Conservation (phyloP, 345 rosid species). For the Trapa incisa region DNA sequence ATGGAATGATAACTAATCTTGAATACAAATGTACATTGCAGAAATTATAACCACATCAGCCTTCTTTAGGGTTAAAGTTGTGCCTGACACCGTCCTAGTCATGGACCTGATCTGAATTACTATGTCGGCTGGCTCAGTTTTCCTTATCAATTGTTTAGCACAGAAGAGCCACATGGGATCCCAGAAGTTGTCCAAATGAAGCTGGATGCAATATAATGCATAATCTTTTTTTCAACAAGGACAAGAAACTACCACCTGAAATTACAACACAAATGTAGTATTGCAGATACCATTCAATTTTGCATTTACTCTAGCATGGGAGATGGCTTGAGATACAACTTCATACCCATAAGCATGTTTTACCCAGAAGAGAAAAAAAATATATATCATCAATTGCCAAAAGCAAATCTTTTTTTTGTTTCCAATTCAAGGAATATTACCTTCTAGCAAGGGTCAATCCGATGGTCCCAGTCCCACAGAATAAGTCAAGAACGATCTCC, state of each 20-base stretch:
- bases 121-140: not conserved
- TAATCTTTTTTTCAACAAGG: not conserved
- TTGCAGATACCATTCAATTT: slow-evolving; percentile 61
- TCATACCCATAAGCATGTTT: slow-evolving; percentile 84
- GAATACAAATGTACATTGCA: not conserved
- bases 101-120: too few species aligned
- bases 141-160: not conserved
- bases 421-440: slow-evolving; percentile 14
- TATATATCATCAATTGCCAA: not conserved
- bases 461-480: slow-evolving; percentile 93
- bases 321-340: slow-evolving; percentile 81
- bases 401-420: not conserved
- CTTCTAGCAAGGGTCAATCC: slow-evolving; percentile 83
- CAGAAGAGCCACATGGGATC: not conserved
- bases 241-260: slow-evolving; percentile 36
- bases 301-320: slow-evolving; percentile 68
- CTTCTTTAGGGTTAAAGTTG: too few species aligned
- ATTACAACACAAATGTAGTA: slow-evolving; percentile 68
- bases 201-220: not conserved
- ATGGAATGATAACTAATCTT: not conserved
- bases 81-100: too few species aligned
- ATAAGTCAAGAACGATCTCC: slow-evolving; percentile 81
- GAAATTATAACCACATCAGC: too few species aligned
- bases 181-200: not conserved
- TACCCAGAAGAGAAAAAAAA: slow-evolving; percentile 28